Evolutionary conservation across 2,329 filamentous ascomycete genomes (phyloP).

Genomic region (Alternaria ventricosa): DNA sequence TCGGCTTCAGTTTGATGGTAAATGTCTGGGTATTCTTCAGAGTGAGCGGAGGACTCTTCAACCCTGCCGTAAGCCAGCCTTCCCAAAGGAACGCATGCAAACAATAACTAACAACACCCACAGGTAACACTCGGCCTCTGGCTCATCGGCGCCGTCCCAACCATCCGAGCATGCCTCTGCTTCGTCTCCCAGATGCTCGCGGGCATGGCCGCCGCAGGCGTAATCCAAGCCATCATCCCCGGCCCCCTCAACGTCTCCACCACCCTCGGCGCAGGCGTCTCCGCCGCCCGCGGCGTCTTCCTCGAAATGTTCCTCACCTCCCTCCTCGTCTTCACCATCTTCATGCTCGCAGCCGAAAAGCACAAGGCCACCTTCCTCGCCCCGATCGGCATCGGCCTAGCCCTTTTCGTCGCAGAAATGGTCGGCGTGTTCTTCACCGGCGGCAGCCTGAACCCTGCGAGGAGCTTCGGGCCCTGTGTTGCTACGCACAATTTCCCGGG

Average conservation of each 20-base stretch:
- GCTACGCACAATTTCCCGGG: conserved; percentile 45
- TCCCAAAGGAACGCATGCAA: background rate
- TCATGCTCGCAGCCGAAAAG: conserved; percentile 75
- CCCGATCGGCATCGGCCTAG: conserved; percentile 73
- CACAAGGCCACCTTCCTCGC: conserved; percentile 75
- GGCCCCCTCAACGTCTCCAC: conserved; percentile 45
- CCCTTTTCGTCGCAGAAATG: conserved; percentile 69
- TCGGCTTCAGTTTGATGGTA: conserved; percentile 49
- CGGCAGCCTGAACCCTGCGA: conserved; percentile 51
- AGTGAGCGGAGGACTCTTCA: conserved; percentile 49
- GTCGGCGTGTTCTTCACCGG: conserved; percentile 55
- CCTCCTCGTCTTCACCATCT: conserved; percentile 50
- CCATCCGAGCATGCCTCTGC: conserved; percentile 37
- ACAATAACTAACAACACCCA: background rate
- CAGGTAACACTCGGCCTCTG: conserved; percentile 48
- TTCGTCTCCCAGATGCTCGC: conserved; percentile 47
- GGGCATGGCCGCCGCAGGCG: conserved; percentile 45
- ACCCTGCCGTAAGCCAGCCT: conserved; percentile 47
- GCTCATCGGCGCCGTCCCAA: conserved; percentile 38
- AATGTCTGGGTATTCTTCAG: conserved; percentile 52
- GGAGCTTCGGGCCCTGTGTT: conserved; percentile 52
- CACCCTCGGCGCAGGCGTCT: conserved; percentile 40
- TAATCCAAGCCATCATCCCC: conserved; percentile 46
- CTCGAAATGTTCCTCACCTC: conserved; percentile 51
- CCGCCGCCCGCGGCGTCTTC: conserved; percentile 45